These are phyloP conservation scores for Epichloe sylvatica DNA, from an alignment of 2,329 filamentous ascomycete genomes.

Conservation along the genomic window DNA sequence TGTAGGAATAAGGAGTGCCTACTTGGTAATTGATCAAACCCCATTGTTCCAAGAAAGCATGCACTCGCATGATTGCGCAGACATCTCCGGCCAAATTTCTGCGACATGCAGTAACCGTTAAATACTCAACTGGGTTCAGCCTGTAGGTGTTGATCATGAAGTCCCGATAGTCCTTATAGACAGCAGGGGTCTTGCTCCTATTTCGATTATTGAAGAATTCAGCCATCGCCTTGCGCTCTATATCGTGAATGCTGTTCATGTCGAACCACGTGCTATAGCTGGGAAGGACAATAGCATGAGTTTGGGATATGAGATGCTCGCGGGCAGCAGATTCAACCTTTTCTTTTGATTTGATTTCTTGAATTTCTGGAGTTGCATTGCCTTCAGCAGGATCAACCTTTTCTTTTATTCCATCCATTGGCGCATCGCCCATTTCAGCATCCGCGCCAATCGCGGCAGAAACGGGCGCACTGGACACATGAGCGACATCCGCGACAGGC, in stretches of 20 bases:
- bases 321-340: constrained; percentile 74
- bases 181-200: constrained; percentile 89
- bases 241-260: constrained; percentile 80
- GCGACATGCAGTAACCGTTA: constrained; percentile 91
- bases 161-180: constrained; percentile 98
- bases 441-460: constrained; percentile 51
- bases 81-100: constrained; percentile 94
- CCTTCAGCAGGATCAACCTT: constrained; percentile 31
- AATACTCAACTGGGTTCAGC: constrained; percentile 86
- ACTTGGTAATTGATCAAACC: constrained; percentile 98
- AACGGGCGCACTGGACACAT: constrained; percentile 49
- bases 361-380: constrained; percentile 33
- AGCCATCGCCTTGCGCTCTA: constrained; percentile 87
- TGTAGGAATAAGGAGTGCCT: constrained; percentile 10
- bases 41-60: constrained; percentile 97
- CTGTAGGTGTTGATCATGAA: constrained; percentile 99
- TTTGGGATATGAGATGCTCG: constrained; percentile 83
- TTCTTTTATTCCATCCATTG: constrained; percentile 35
- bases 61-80: constrained; percentile 97
- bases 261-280: constrained; percentile 99
- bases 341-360: constrained; percentile 60
- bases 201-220: constrained; percentile 99
- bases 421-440: constrained; percentile 65
- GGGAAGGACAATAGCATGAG: constrained; percentile 87
- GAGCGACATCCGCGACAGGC: constrained; percentile 45